Percentiles rank a stretch among this genome's conserved stretches.
Conservation (phyloP, 257 asterid species). For the Striga asiatica region DNA sequence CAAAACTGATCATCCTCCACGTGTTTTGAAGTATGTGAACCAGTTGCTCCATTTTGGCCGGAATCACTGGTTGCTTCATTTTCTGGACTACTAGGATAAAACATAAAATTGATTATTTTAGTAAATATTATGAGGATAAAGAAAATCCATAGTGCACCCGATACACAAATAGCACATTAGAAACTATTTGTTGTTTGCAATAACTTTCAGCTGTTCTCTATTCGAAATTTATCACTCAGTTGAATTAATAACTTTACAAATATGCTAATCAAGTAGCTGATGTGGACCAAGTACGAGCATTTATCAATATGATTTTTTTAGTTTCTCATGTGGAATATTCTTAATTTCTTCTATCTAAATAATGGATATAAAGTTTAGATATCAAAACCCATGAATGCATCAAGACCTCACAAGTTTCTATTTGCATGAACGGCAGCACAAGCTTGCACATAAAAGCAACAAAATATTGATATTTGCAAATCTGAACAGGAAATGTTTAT, state of each 20-base stretch:
- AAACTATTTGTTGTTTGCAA: background rate
- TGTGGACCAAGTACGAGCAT: background rate
- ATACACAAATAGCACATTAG: background rate
- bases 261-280: background rate
- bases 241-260: background rate
- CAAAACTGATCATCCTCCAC: conserved; percentile 59
- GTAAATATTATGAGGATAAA: background rate
- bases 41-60: conserved; percentile 28
- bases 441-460: background rate
- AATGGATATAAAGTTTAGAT: background rate
- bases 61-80: conserved; percentile 39
- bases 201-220: background rate
- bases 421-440: background rate
- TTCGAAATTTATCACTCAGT: background rate
- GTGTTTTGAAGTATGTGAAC: conserved; percentile 27
- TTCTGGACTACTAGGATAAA: conserved; percentile 40
- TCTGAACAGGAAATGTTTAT: background rate
- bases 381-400: background rate
- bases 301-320: background rate
- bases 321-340: background rate
- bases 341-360: background rate
- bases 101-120: conserved; percentile 5
- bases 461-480: background rate
- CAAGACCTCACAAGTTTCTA: background rate
- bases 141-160: background rate